Conservation (phyloP, 1,284 basidiomycete genomes). For the Porphyrellus sp. region DNA sequence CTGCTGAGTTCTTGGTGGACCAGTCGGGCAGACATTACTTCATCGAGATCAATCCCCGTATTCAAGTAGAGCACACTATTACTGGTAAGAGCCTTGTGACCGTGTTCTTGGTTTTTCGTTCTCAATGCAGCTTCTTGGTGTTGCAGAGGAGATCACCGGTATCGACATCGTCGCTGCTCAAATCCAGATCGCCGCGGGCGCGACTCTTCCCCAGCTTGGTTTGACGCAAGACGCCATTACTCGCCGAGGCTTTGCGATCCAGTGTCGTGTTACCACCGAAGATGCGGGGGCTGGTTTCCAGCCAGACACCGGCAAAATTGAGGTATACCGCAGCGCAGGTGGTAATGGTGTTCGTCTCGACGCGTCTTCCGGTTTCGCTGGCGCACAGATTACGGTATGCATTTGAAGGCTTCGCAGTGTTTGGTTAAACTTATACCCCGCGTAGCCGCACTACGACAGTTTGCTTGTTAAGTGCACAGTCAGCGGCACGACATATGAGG, state of each 20-base stretch:
- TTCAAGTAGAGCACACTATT: constrained; percentile 98
- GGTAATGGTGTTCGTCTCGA: constrained; percentile 98
- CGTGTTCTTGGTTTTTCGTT: constrained; percentile 3
- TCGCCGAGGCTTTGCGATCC: constrained; percentile 96
- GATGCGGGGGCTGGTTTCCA: constrained; percentile 91
- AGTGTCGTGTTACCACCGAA: constrained; percentile 99
- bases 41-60: constrained; percentile 98
- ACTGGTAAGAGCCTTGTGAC: constrained; percentile 58
- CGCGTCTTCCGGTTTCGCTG: constrained; percentile 96
- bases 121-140: constrained; percentile 1
- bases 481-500: constrained; percentile 97
- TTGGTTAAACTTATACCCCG: neutral
- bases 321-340: constrained; percentile 97
- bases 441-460: constrained; percentile 94
- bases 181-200: constrained; percentile 98
- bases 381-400: constrained; percentile 95
- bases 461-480: constrained; percentile 96
- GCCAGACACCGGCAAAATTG: constrained; percentile 98
- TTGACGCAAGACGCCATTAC: constrained; percentile 96
- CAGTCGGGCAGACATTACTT: constrained; percentile 96
- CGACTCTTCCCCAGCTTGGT: constrained; percentile 92
- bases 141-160: constrained; percentile 93
- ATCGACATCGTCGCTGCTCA: constrained; percentile 98
- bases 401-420: neutral
- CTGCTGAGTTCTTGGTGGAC: constrained; percentile 96